A percentile compares a stretch with the other conserved stretches of the same genome.
Evolutionary conservation across 2,329 filamentous ascomycete species (phyloP).

Genomic region (Pyrenochaeta sp.): DNA sequence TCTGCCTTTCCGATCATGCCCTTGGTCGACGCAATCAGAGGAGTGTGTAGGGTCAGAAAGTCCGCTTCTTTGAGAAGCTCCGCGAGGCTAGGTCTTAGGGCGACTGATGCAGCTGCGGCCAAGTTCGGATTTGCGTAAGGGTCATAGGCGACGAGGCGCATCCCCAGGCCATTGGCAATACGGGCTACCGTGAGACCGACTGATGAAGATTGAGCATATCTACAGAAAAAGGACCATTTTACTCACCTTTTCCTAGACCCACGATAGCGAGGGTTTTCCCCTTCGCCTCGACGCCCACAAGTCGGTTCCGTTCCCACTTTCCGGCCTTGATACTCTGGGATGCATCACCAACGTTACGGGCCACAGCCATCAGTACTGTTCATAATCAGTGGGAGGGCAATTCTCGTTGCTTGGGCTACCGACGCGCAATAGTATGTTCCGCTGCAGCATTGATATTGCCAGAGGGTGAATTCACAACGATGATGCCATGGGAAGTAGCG

Average conservation of each 20-base stretch:
- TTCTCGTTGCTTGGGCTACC: conserved; percentile 19
- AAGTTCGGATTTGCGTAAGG: conserved; percentile 80
- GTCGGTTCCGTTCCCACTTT: conserved; percentile 76
- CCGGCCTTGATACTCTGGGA: conserved; percentile 74
- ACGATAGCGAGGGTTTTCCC: conserved; percentile 80
- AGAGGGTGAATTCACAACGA: conserved; percentile 80
- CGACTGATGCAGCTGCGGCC: conserved; percentile 72
- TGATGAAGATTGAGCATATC: conserved; percentile 39
- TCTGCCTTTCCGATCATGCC: conserved; percentile 75
- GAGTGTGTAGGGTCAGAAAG: conserved; percentile 83
- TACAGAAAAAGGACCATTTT: background rate
- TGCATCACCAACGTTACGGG: conserved; percentile 75
- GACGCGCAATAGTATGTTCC: conserved; percentile 73
- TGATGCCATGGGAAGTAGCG: conserved; percentile 76
- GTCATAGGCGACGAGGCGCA: conserved; percentile 78
- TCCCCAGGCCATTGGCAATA: conserved; percentile 79
- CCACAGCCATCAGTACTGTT: conserved; percentile 72
- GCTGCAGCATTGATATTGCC: conserved; percentile 84
- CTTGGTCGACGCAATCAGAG: conserved; percentile 77
- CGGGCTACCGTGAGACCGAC: conserved; percentile 80
- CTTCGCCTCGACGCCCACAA: conserved; percentile 81
- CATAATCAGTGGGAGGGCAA: conserved; percentile 33
- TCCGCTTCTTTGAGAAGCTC: conserved; percentile 73
- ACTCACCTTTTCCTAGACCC: conserved; percentile 76
- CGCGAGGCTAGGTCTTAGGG: conserved; percentile 64